These are phyloP conservation scores for Gossypium lobatum DNA, from an alignment of 441 rosid species.

Conservation along the genomic window DNA sequence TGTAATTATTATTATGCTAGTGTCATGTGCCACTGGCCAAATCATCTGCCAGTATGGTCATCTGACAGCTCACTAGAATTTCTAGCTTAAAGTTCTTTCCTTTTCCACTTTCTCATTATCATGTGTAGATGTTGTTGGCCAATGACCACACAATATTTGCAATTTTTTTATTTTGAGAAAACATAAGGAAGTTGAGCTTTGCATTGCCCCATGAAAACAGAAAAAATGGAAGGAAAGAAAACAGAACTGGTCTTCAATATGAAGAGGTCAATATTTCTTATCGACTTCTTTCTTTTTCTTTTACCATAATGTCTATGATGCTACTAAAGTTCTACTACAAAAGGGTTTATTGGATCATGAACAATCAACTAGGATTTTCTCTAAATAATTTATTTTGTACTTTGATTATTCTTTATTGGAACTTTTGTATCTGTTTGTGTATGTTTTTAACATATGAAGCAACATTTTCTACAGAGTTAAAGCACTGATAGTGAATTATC, in stretches of 20 bases:
- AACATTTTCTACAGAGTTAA: background rate
- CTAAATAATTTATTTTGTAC: background rate
- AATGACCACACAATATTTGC: no score
- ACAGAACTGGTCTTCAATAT: background rate
- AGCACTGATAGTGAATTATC: background rate
- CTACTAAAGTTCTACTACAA: background rate
- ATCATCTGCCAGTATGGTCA: background rate
- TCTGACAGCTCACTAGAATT: background rate
- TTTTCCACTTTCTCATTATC: background rate
- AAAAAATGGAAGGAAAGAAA: background rate
- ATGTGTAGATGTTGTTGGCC: no score
- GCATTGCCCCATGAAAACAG: background rate
- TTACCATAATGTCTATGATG: background rate
- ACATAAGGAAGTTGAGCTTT: background rate
- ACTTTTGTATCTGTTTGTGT: background rate
- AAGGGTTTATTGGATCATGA: conserved; percentile 1
- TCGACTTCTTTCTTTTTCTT: background rate
- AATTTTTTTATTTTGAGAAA: no score
- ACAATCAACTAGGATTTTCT: background rate
- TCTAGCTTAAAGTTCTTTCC: background rate
- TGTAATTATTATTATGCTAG: background rate
- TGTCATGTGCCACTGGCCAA: background rate
- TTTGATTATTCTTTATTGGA: background rate
- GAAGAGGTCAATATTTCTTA: background rate
- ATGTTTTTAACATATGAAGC: background rate